These are phyloP conservation scores for Sclerotinia minor DNA, from an alignment of 2,329 filamentous ascomycete species.

Conservation along the genomic window DNA sequence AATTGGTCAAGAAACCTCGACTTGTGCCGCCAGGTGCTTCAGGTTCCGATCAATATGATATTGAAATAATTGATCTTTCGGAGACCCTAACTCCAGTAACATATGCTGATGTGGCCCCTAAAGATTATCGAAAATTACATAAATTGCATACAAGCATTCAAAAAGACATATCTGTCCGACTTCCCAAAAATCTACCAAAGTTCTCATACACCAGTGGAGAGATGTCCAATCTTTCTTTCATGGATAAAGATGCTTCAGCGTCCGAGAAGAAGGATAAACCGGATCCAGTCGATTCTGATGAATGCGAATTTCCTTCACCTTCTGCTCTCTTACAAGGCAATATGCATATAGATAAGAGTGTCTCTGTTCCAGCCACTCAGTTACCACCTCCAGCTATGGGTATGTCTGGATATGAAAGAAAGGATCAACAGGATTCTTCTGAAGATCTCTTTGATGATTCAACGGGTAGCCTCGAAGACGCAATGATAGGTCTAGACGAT, in stretches of 20 bases:
- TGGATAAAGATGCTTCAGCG: slow-evolving; percentile 14
- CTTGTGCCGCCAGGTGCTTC: not conserved
- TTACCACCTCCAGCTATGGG: slow-evolving; percentile 15
- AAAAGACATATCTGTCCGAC: slow-evolving; percentile 31
- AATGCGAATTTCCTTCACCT: slow-evolving; percentile 44
- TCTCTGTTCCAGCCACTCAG: not conserved
- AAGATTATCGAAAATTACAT: slow-evolving; percentile 39
- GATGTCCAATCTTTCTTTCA: slow-evolving; percentile 33
- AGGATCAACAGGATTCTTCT: not conserved
- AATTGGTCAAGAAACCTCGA: not conserved
- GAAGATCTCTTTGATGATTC: slow-evolving; percentile 17
- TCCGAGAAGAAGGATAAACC: slow-evolving; percentile 16
- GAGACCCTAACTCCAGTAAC: slow-evolving; percentile 24
- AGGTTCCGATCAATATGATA: slow-evolving; percentile 21
- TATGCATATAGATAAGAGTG: not conserved
- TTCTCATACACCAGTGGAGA: slow-evolving; percentile 36
- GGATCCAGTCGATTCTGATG: slow-evolving; percentile 27
- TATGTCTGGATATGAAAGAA: not conserved
- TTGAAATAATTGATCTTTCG: slow-evolving; percentile 40
- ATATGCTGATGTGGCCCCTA: slow-evolving; percentile 33
- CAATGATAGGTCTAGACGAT: slow-evolving; percentile 36
- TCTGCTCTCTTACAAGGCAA: slow-evolving; percentile 37
- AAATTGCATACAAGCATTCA: slow-evolving; percentile 39
- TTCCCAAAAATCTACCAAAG: slow-evolving; percentile 36
- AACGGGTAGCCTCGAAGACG: slow-evolving; percentile 33